A percentile compares a stretch with the other conserved stretches of the same genome.
Evolutionary conservation across 495 filamentous ascomycete species (phyloP).

Genomic region (Talaromyces adpressus): DNA sequence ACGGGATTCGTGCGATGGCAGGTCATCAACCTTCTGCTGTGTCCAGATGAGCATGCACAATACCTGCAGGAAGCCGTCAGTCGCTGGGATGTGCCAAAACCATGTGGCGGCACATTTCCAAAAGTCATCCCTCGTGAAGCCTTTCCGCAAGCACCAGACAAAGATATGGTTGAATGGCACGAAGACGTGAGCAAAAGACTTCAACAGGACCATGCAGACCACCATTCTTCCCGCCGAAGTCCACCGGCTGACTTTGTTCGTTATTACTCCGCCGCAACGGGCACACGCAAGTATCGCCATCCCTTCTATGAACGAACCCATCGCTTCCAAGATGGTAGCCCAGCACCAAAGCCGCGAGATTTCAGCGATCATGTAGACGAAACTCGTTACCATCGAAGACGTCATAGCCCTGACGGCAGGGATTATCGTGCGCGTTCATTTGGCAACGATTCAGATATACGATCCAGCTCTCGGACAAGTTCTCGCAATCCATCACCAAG

Average conservation of each 20-base stretch:
- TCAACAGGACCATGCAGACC: constrained; percentile 34
- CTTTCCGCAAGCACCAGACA: constrained; percentile 69
- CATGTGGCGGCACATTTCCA: constrained; percentile 71
- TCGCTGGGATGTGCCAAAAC: constrained; percentile 67
- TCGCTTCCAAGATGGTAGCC: constrained; percentile 2
- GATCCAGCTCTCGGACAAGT: background rate
- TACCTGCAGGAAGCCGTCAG: constrained; percentile 76
- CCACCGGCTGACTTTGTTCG: constrained; percentile 24
- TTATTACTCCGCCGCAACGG: constrained; percentile 26
- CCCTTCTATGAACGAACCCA: constrained; percentile 13
- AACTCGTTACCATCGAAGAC: background rate
- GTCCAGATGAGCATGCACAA: constrained; percentile 78
- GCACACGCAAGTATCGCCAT: constrained; percentile 24
- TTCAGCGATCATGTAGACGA: background rate
- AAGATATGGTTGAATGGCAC: constrained; percentile 79
- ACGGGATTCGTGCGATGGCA: constrained; percentile 91
- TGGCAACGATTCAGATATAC: background rate
- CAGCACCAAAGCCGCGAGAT: background rate
- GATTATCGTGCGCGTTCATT: background rate
- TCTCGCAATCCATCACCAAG: constrained; percentile 4
- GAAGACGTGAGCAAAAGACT: constrained; percentile 50
- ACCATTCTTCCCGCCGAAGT: constrained; percentile 14
- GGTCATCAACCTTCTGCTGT: constrained; percentile 82
- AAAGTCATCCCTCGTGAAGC: constrained; percentile 64
- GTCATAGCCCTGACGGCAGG: background rate